Base-by-base conservation (phyloP, 129 eudicot species). In the Pittosporum tobira region DNA sequence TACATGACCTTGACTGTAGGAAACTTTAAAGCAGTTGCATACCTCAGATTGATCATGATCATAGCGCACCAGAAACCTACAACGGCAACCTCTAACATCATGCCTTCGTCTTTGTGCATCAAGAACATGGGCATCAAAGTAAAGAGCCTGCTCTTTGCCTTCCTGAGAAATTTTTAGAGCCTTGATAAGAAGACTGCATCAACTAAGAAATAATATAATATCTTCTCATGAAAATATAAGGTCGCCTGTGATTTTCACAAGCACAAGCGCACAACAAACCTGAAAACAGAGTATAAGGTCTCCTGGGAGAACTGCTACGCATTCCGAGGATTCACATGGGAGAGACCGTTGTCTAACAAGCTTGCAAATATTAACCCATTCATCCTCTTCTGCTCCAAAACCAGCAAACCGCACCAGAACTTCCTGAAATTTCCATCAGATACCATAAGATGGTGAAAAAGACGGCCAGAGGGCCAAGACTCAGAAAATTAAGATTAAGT, bases 71-170 rank as follows among this genome's bases (percentile, higher is more conserved):
- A 90, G 73, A 71, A 90, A 90, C 73, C 97, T 78, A 74, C 97
- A 90, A 59, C 97, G 97, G 29, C 98, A 91, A 46, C 98, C 98
- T 72, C 98, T 79, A 54, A 81, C 87, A 73, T 91, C 98, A 68
- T 91, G 98, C 55, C 96, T 81, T 68, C 98, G 83, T 72, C 98
- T 81, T 76, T 91, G 95, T 57, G 98, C 88, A 52, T 91, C 96
- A 49, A 91, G 78, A 23, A 91, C 94, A 74, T 87, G 98, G 14
- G 98, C 98, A 74, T 91, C 98, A 65, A 80, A 91, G 81, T 91
- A 91, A 24, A 91, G 87, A 58, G 98, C 98, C 69, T 91, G 98
- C 74, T 91, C 98, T 73, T 91, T 91, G 21, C 98, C 98, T 86
- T 91, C 98, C 98, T 91, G 75, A 26, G 66, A 69, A 28, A 34